Percentiles rank a stretch among this genome's conserved stretches.
Conservation (phyloP, 352 stramenopile species). For the Peronospora farinosa region DNA sequence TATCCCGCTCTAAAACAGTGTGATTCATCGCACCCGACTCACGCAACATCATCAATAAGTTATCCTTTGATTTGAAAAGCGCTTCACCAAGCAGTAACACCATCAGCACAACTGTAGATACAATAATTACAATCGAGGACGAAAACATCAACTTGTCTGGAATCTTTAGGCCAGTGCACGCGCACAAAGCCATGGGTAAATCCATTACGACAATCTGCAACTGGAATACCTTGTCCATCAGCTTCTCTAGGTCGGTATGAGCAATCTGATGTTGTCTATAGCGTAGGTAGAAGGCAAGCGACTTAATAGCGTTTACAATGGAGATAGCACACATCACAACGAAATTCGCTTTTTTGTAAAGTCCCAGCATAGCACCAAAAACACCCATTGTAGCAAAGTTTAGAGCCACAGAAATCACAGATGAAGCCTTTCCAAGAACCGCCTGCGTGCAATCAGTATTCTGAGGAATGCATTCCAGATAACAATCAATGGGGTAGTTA, state of each 20-base stretch:
- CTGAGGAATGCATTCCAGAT: constrained; percentile 34
- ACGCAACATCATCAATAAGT: constrained; percentile 28
- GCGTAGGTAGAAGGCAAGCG: constrained; percentile 27
- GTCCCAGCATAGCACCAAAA: constrained; percentile 19
- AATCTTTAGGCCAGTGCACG: constrained; percentile 16
- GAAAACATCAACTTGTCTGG: constrained; percentile 19
- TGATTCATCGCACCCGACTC: constrained; percentile 19
- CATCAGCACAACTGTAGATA: constrained; percentile 29
- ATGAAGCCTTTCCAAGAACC: constrained; percentile 29
- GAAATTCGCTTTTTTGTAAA: constrained; percentile 9
- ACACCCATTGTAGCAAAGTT: constrained; percentile 33
- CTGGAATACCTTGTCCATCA: constrained; percentile 24
- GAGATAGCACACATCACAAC: constrained; percentile 17
- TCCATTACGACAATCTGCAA: constrained; percentile 25
- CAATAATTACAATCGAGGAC: constrained; percentile 9
- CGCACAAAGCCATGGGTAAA: constrained; percentile 15
- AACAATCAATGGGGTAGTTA: constrained; percentile 32
- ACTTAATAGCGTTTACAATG: constrained; percentile 23
- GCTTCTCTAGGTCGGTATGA: constrained; percentile 13
- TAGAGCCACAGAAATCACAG: constrained; percentile 28
- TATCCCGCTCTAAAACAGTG: not conserved
- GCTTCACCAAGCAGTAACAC: constrained; percentile 21
- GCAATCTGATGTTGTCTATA: constrained; percentile 17
- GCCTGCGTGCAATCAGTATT: constrained; percentile 32
- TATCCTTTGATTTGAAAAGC: constrained; percentile 16